A percentile compares a stretch with the other conserved stretches of the same genome.
These are phyloP conservation scores for Carpinus fangiana DNA, from an alignment of 306 rosid species.

Conservation along the genomic window DNA sequence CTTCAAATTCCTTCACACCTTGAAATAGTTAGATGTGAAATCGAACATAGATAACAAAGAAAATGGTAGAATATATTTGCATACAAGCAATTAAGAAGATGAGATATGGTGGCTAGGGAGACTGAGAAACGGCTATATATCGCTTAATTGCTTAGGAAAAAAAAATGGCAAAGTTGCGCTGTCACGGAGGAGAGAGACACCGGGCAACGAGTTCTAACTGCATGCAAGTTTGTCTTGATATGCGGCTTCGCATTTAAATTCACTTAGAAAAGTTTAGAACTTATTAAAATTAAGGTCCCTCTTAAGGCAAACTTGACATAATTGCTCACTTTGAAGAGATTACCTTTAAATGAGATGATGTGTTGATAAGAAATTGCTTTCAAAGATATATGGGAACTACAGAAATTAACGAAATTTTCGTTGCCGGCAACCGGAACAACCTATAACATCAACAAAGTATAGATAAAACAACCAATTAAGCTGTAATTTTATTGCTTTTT, in stretches of 20 bases:
- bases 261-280: neutral
- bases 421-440: neutral
- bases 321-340: neutral
- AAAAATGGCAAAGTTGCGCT: slow-evolving; percentile 3
- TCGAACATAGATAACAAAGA: neutral
- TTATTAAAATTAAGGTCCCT: neutral
- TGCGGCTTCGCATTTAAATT: neutral
- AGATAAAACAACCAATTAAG: neutral
- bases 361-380: neutral
- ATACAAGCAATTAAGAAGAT: slow-evolving; percentile 6
- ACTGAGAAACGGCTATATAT: neutral
- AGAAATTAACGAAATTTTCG: neutral
- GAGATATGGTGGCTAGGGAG: neutral
- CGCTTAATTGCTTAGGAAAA: slow-evolving; percentile 10
- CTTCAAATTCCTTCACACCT: neutral
- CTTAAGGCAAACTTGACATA: neutral
- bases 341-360: neutral
- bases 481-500: neutral
- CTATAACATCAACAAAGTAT: neutral
- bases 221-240: slow-evolving; percentile 7
- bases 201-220: slow-evolving; percentile 11
- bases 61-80: slow-evolving; percentile 4
- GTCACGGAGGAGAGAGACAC: slow-evolving; percentile 15
- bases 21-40: slow-evolving; percentile 6
- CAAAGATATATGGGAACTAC: neutral